Percentiles rank a stretch among this genome's conserved stretches.
phyloP scores from a whole-genome alignment of 805 yeast species.

The Saturnispora hagleri region DNA sequence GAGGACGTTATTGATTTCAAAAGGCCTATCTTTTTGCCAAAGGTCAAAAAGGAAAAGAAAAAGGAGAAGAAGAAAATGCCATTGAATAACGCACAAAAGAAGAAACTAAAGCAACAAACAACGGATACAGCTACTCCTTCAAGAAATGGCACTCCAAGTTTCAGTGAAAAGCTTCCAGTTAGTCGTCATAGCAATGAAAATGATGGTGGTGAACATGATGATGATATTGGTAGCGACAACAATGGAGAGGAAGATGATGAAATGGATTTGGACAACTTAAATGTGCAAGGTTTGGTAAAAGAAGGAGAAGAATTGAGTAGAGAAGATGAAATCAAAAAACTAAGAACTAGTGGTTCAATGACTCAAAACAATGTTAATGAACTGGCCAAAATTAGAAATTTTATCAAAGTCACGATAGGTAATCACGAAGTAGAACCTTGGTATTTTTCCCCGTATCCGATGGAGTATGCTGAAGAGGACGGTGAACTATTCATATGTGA shows the following conservation, averaged over 20 bases:
- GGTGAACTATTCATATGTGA: slow-evolving; percentile 76
- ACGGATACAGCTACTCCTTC: not conserved
- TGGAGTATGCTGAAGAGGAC: slow-evolving; percentile 89
- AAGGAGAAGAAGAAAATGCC: slow-evolving; percentile 23
- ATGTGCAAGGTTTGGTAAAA: slow-evolving; percentile 67
- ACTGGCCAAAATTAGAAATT: slow-evolving; percentile 82
- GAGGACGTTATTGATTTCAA: slow-evolving; percentile 61
- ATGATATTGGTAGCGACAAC: slow-evolving; percentile 6
- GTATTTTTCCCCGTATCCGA: slow-evolving; percentile 97
- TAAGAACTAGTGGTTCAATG: slow-evolving; percentile 96
- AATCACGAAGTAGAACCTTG: slow-evolving; percentile 93
- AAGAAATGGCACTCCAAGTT: slow-evolving; percentile 13
- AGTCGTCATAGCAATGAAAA: not conserved
- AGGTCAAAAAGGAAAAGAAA: slow-evolving; percentile 41
- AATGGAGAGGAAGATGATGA: slow-evolving; percentile 40
- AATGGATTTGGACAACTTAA: slow-evolving; percentile 75
- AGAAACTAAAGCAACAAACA: slow-evolving; percentile 5
- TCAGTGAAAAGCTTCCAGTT: slow-evolving; percentile 4
- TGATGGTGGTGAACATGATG: not conserved
- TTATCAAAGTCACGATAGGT: slow-evolving; percentile 73
- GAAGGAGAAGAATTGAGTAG: slow-evolving; percentile 68
- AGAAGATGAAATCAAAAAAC: slow-evolving; percentile 86
- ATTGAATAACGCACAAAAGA: slow-evolving; percentile 18
- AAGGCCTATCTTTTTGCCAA: slow-evolving; percentile 66
- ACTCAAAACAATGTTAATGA: slow-evolving; percentile 76